Evolutionary conservation across 331 rosid genomes (phyloP), one percentile per base, ranked within the genome.

Genomic region (Quercus tomentella): DNA sequence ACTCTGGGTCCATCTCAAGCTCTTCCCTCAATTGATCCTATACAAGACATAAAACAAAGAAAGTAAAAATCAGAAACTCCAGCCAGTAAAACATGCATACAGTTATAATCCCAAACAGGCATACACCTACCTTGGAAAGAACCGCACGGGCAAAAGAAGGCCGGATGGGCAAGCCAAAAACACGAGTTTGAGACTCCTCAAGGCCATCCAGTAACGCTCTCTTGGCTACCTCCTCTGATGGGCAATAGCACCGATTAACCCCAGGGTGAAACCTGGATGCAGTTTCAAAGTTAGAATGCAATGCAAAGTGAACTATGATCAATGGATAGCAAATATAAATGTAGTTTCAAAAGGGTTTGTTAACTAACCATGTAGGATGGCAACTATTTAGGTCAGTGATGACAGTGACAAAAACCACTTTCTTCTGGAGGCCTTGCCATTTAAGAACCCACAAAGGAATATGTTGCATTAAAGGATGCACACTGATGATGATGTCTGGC

Each of bases 401-500:
- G 31, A 96, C 98, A 0, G 99, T 93, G 68, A 89, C 92, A 86
- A 96, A 96, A 28, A 96, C 63, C 71, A 96, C 99, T 84, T 93
- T 96, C 87, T 91, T 93, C 71, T 93, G 96, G 80, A 96, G 88
- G 74, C 92, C 91, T 88, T 96, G 99, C 98, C 99, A 96, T 79
- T 91, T 96, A 35, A 96, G 92, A 74, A 96, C 98, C 99, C 93
- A 90, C 65, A 93, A 74, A 56, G 99, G 99, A 87, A 96, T 93
- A 75, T 96, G 99, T 72, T 96, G 99, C 99, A 96, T 96, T 83
- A 96, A 84, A 45, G 99, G 99, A 78, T 96, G 99, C 26, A 96
- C 99, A 78, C 99, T 96, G 55, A 96, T 93, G 77, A 96, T 96
- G 31, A 96, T 96, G 77, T 93, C 98, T 43, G 99, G 99, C 70